phyloP scores from a whole-genome alignment of 805 yeast genomes.

The Nakazawaea holstii region DNA sequence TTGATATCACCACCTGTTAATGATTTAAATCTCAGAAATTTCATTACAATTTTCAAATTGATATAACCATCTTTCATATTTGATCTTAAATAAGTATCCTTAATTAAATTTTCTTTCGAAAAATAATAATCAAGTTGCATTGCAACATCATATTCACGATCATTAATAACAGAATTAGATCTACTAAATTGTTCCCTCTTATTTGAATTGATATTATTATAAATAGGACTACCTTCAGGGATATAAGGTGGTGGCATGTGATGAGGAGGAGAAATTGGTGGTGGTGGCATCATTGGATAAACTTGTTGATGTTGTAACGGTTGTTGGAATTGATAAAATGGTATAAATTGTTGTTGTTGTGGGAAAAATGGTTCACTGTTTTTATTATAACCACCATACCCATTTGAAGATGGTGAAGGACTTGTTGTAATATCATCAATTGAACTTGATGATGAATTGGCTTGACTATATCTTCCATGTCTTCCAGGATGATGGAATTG shows the following conservation, averaged over 20 bases:
- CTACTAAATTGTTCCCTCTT: background rate
- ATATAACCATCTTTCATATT: conserved; percentile 80
- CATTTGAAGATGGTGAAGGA: conserved; percentile 6
- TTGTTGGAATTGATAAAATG: conserved; percentile 1
- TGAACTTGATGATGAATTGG: conserved; percentile 7
- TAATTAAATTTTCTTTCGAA: conserved; percentile 76
- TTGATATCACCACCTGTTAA: conserved; percentile 43
- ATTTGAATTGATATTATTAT: background rate
- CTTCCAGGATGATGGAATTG: background rate
- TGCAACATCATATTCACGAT: conserved; percentile 13
- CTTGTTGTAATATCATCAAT: conserved; percentile 2
- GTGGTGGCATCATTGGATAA: conserved; percentile 8
- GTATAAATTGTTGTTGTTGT: conserved; percentile 1
- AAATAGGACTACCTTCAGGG: background rate
- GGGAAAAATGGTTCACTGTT: conserved; percentile 5
- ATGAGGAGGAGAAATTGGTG: conserved; percentile 1
- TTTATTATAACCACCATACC: background rate
- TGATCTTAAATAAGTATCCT: conserved; percentile 73
- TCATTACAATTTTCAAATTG: conserved; percentile 48
- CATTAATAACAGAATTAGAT: background rate
- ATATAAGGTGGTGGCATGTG: background rate
- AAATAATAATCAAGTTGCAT: conserved; percentile 83
- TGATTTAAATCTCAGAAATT: conserved; percentile 67
- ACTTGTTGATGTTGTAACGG: background rate
- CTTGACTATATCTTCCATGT: background rate